Evolutionary conservation across 768 basidiomycete species (phyloP), one percentile per base, ranked within the genome.

Genomic region (Suillus subluteus): DNA sequence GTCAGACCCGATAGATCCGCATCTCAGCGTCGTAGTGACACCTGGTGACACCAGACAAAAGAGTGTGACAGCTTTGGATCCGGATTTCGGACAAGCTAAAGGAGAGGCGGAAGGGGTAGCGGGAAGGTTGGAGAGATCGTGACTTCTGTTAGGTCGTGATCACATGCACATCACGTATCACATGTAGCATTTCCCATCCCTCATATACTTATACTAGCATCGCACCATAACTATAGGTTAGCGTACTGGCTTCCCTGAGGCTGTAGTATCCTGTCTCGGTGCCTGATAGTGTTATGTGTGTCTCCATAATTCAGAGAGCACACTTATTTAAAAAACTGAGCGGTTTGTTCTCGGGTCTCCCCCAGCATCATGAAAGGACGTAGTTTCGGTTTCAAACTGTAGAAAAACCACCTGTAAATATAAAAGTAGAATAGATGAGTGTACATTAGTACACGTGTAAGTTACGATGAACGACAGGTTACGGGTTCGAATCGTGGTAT

Each of bases 1-100:
- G 0, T 78, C 76, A 7, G 76, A 78, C 52, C 58, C 76, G 3
- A 78, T 78, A 43, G 78, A 78, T 30, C 76, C 78, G 6, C 76
- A 79, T 67, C 46, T 77, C 30, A 76, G 67, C 18, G 69, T 62
- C 0, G 77, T 73, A 40, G 77, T 76, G 52, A 63, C 64, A 1
- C 32, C 76, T 13, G 70, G 65, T 13, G 78, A 77, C n/a, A 67
- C 62, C 30, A 71, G 69, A 69, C 69, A 70, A 65, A 78, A 78
- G 50, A 61, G 59, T 30, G 59, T 43, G 26, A 69, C 52, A 56
- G 58, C 66, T 11, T 66, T 65, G 46, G 77, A 79, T 65, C n/a
- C 71, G 3, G 76, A 74, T 56, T 66, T 71, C 52, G 69, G 66
- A 38, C 71, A 70, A 41, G 67, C 71, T 3, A 71, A 68, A 62